A percentile compares a stretch with the other conserved stretches of the same genome.
phyloP scores from a whole-genome alignment of 2,329 filamentous ascomycete species.

The Pseudogymnoascus sp. region DNA sequence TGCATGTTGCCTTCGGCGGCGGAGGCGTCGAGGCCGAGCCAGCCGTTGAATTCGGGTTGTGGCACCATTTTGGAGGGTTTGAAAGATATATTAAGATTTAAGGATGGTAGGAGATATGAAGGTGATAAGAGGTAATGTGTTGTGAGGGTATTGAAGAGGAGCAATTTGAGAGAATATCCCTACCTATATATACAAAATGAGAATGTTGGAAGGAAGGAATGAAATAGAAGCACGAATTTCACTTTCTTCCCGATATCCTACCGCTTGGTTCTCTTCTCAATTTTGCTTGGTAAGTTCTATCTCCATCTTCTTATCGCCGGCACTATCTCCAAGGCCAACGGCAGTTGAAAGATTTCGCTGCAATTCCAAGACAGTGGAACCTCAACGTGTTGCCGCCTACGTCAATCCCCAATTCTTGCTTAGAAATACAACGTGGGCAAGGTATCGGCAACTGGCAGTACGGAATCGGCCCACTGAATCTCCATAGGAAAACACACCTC shows the following conservation, averaged over 20 bases:
- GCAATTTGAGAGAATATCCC: not conserved
- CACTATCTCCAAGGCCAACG: not conserved
- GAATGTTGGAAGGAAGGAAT: not conserved
- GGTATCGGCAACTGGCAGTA: not conserved
- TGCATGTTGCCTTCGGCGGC: slow-evolving; percentile 28
- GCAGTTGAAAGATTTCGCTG: not conserved
- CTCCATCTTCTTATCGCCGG: not conserved
- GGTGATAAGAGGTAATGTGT: not conserved
- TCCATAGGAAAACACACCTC: not conserved
- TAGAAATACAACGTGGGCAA: not conserved
- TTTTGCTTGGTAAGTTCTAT: not conserved
- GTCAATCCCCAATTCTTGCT: not conserved
- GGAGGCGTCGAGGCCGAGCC: slow-evolving; percentile 22
- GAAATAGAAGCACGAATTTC: not conserved
- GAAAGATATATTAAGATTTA: not conserved
- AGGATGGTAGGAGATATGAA: not conserved
- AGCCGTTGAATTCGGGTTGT: slow-evolving; percentile 27
- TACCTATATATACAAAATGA: slow-evolving; percentile 5
- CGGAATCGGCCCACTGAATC: not conserved
- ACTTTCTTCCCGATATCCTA: not conserved
- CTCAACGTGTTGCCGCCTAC: not conserved
- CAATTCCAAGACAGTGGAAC: not conserved
- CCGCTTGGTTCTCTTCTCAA: not conserved
- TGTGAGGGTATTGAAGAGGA: not conserved
- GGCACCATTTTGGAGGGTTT: not conserved